Percentiles rank a stretch among this genome's conserved stretches.
These are phyloP conservation scores for Passalora sequoiae DNA, from an alignment of 2,329 filamentous ascomycete genomes.

Conservation along the genomic window DNA sequence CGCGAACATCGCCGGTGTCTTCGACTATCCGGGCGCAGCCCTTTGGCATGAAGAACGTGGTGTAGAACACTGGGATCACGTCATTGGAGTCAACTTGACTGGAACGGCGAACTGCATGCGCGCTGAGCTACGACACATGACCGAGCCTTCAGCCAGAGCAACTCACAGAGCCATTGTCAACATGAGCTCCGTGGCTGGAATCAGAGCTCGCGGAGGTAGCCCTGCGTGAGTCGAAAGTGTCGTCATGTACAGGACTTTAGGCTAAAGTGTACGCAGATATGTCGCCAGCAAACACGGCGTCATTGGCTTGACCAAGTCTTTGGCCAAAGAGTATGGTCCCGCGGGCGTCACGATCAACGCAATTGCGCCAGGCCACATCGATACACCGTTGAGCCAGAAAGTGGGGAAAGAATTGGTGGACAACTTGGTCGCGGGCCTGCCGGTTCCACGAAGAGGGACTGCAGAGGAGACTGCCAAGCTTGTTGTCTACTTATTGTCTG, in stretches of 20 bases:
- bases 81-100: slow-evolving; percentile 25
- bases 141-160: not conserved
- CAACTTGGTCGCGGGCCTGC: not conserved
- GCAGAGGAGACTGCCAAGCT: slow-evolving; percentile 39
- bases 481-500: slow-evolving; percentile 45
- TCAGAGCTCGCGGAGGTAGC: not conserved
- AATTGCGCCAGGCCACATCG: slow-evolving; percentile 23
- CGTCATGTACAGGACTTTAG: not conserved
- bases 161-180: not conserved
- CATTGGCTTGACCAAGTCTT: slow-evolving; percentile 14
- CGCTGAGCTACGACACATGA: slow-evolving; percentile 36
- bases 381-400: slow-evolving; percentile 33
- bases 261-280: not conserved
- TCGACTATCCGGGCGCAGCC: slow-evolving; percentile 4
- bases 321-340: slow-evolving; percentile 16
- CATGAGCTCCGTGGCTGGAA: not conserved
- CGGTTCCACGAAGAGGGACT: slow-evolving; percentile 7
- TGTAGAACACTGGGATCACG: slow-evolving; percentile 27
- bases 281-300: slow-evolving; percentile 20
- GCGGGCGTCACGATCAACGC: slow-evolving; percentile 23
- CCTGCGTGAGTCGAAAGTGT: not conserved
- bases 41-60: slow-evolving; percentile 5
- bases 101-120: slow-evolving; percentile 47
- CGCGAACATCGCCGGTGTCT: slow-evolving; percentile 38
- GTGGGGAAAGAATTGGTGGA: not conserved